Conservation (phyloP, 1,284 basidiomycete genomes). For the Chondrostereum purpureum region DNA sequence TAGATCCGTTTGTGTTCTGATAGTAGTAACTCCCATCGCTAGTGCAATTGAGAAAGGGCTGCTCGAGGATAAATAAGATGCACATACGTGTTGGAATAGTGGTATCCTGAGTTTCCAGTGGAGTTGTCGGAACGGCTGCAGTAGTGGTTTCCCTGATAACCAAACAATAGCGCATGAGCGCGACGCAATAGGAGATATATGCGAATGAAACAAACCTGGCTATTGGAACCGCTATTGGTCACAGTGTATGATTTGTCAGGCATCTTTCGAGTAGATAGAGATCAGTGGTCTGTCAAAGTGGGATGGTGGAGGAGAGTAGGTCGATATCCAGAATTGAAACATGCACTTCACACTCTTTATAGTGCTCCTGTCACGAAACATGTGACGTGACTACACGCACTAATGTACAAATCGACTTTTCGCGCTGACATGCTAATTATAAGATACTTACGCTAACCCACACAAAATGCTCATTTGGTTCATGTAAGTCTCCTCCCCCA, state of each 20-base stretch:
- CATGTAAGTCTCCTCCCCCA: too few relatives aligned
- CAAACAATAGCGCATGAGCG: background rate
- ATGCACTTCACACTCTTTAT: too few relatives aligned
- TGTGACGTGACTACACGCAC: too few relatives aligned
- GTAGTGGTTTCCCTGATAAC: constrained; percentile 47
- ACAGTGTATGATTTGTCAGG: constrained; percentile 23
- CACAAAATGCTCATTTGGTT: too few relatives aligned
- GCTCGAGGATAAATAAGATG: background rate
- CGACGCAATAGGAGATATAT: background rate
- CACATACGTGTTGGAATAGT: constrained; percentile 52
- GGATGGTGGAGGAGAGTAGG: constrained; percentile 12
- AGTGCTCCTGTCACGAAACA: too few relatives aligned
- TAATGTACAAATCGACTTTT: too few relatives aligned
- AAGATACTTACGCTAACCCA: too few relatives aligned
- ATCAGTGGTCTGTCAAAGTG: constrained; percentile 9
- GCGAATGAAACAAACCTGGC: constrained; percentile 27
- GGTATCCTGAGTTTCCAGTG: constrained; percentile 37
- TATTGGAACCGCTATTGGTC: constrained; percentile 45
- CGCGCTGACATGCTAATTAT: too few relatives aligned
- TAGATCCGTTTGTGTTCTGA: constrained; percentile 52
- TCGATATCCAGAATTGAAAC: background rate
- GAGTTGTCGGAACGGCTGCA: constrained; percentile 40
- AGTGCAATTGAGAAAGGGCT: constrained; percentile 3
- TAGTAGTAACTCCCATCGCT: constrained; percentile 59
- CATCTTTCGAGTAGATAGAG: constrained; percentile 6